Evolutionary conservation across 2,329 filamentous ascomycete genomes (phyloP), one percentile per base, ranked within the genome.

Genomic region (Calonectria fujianensis): DNA sequence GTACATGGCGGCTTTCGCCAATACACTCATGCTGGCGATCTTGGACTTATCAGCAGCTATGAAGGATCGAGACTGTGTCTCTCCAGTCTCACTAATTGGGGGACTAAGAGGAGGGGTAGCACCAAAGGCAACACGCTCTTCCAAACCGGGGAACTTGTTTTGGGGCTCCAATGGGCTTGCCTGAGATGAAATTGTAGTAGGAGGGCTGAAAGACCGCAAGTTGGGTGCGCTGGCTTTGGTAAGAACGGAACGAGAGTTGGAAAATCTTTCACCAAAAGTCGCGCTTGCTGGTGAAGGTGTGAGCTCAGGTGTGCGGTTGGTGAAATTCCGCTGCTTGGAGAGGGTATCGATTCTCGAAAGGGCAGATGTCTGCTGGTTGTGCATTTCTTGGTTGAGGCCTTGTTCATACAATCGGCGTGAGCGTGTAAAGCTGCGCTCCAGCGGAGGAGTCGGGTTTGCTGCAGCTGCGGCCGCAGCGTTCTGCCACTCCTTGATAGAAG

Each of bases 351-450:
- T 90, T 51, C 95, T 91, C n/a, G 92, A 93, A 76, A 97, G 85
- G 0, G 94, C 92, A 3, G 94, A 94, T 4, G 91, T 90, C 81
- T 96, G 95, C 78, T 97, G 94, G 70, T 96, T 95, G 65, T 96
- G 93, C 16, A 95, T 89, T 75, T 97, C 93, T 80, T 96, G 93
- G 65, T 93, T 94, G 20, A 97, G 87, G 0, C 94, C 94, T 76
- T 95, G 94, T 76, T 97, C 96, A 80, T 98, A 98, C 1, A 98
- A 87, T 57, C 95, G 90, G 68, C 94, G 91, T 2, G 91, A 91
- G 77, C 96, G 94, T 1, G 92, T 94, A 5, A 93, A 90, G 50
- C 89, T 92, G 69, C 93, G 91, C 71, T 95, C 94, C 0, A 92
- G 80, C 0, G 87, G 85, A 5, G 85, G 78, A n/a, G 84, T 83